Base-by-base conservation (phyloP, 345 rosid species). In the Syzygium aqueum region DNA sequence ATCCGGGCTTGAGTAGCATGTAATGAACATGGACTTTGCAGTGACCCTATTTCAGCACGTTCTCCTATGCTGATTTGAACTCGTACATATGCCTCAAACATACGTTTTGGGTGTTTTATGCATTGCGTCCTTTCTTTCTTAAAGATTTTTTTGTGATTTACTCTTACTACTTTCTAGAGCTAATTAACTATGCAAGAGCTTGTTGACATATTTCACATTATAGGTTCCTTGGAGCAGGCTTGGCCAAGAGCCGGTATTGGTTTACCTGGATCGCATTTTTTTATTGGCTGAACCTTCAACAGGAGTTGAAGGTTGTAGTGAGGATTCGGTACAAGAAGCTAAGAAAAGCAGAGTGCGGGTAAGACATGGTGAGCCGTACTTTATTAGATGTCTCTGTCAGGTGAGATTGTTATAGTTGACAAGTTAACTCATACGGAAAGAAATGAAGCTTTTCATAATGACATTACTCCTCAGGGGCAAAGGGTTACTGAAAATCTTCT, bases 141-240 rank as follows among this genome's bases (percentile, higher is more conserved):
- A 23, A 33, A 10, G 13, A 16, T 43, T 67, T 67, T 30, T 17
- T 30, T 67, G 78, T 73, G 49, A 25, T 73, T 73, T 73, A 73
- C 49, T 73, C 49, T 84, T 46, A 28, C 46, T 46, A 51, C 33
- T 84, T 52, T 84, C 14, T 84, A 43, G 43, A 84, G 57, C 57
- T 51, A 84, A 17, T 17, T 25, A 12, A 40, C 80, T 4, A 63
- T 30, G 85, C 37, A 65, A 84, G 85, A 52, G 37, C 77, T 49
- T 7, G n/a, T 65, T 49, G 22, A 87, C 11, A 25, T 73, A 49
- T 25, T 50, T 52, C 10, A 22, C n/a, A 14, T 63, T 84, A 84
- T 94, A 97, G 99, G 99, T 97, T 85, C 99, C 99, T 14, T 96
- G 99, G 99, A 97, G 96, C 92, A 95, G 97, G 93, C 99, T 97